A percentile compares a stretch with the other conserved stretches of the same genome.
phyloP scores from a whole-genome alignment of 805 yeast species.

The Kluyveromyces nonfermentans region DNA sequence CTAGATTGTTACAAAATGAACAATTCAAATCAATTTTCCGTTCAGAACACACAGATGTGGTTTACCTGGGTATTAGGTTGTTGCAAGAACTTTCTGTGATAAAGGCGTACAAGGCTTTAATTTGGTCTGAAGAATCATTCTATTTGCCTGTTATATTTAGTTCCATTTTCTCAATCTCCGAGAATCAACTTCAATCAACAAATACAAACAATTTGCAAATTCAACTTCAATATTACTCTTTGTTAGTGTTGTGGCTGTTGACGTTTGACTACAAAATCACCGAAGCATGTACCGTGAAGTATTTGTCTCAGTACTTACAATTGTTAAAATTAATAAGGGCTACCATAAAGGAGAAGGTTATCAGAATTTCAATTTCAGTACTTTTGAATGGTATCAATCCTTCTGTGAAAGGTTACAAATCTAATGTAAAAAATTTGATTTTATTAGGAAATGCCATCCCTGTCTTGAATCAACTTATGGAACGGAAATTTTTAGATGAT shows the following conservation, averaged over 20 bases:
- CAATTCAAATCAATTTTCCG: constrained; percentile 16
- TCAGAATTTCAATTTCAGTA: constrained; percentile 72
- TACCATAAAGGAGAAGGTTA: constrained; percentile 87
- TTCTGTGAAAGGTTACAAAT: constrained; percentile 32
- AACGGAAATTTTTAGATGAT: constrained; percentile 90
- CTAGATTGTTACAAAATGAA: constrained; percentile 15
- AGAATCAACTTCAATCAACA: constrained; percentile 25
- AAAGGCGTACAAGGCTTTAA: constrained; percentile 17
- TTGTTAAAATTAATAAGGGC: constrained; percentile 52
- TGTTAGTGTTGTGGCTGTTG: constrained; percentile 76
- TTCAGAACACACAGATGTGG: constrained; percentile 23
- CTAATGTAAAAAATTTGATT: constrained; percentile 54
- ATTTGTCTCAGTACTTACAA: constrained; percentile 38
- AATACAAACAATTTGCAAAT: constrained; percentile 41
- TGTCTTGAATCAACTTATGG: constrained; percentile 57
- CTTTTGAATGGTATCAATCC: constrained; percentile 48
- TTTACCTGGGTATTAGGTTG: constrained; percentile 25
- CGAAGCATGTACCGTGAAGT: constrained; percentile 43
- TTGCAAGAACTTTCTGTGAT: constrained; percentile 26
- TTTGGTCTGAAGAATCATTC: constrained; percentile 29
- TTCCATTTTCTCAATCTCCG: constrained; percentile 24
- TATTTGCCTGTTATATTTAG: constrained; percentile 41
- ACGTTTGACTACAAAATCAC: constrained; percentile 55
- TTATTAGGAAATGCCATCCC: constrained; percentile 69
- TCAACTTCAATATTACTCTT: constrained; percentile 75